These are phyloP conservation scores for Ophiostoma ips DNA, from an alignment of 2,329 filamentous ascomycete species.

Conservation along the genomic window DNA sequence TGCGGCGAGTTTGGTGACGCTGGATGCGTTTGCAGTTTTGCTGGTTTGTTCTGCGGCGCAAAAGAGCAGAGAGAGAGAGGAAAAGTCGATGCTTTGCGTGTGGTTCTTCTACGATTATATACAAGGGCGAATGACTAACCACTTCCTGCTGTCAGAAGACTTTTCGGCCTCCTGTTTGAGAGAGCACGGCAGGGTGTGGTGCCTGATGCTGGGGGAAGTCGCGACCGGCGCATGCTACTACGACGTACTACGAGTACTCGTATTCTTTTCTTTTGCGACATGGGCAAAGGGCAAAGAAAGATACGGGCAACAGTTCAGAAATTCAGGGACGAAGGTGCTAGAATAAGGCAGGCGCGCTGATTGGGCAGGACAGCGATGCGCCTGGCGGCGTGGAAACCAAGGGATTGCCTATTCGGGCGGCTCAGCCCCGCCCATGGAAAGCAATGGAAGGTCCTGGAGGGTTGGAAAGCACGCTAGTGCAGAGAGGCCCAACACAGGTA, in stretches of 20 bases:
- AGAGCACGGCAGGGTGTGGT: not conserved
- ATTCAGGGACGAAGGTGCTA: not conserved
- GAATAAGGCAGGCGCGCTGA: not conserved
- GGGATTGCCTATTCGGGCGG: constrained; percentile 9
- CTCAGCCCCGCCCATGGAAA: constrained; percentile 16
- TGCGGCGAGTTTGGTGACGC: not conserved
- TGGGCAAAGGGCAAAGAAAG: not conserved
- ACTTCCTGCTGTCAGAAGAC: not conserved
- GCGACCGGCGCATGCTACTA: not conserved
- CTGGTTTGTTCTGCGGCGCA: not conserved
- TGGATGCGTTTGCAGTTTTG: no score
- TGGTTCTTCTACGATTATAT: no score
- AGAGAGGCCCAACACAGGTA: not conserved
- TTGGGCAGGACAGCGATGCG: not conserved
- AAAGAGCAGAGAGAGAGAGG: not conserved
- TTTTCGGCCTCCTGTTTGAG: no score
- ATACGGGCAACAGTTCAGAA: not conserved
- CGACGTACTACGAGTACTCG: not conserved
- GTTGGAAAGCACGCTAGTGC: constrained; percentile 7
- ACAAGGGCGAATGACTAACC: no score
- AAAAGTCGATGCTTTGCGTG: not conserved
- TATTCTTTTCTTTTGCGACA: no score
- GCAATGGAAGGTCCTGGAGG: constrained; percentile 15
- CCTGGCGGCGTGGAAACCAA: not conserved
- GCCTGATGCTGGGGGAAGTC: not conserved